These are phyloP conservation scores for Neonectria neomacrospora DNA, from an alignment of 2,329 filamentous ascomycete genomes.

Conservation along the genomic window DNA sequence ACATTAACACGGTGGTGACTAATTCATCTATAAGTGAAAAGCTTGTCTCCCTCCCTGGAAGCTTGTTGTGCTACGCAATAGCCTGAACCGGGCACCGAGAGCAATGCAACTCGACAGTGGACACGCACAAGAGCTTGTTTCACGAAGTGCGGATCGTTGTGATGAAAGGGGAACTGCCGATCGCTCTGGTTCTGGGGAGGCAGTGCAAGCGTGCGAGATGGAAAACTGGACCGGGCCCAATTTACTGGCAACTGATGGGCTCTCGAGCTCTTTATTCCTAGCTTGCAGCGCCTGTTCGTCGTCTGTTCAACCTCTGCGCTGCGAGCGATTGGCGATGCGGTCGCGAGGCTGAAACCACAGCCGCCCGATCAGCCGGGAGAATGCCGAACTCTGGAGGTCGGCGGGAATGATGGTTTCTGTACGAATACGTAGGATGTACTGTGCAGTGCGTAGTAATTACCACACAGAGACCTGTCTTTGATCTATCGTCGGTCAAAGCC, in stretches of 20 bases:
- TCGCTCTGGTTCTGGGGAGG: constrained; percentile 8
- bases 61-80: constrained; percentile 12
- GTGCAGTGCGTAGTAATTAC: background rate
- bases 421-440: background rate
- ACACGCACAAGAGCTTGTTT: constrained; percentile 17
- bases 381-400: background rate
- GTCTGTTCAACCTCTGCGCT: background rate
- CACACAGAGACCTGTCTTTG: constrained; percentile 1
- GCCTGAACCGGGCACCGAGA: constrained; percentile 5
- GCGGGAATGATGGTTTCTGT: background rate
- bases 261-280: constrained; percentile 24
- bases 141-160: constrained; percentile 24
- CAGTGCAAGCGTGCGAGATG: constrained; percentile 20
- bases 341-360: constrained; percentile 13
- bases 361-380: background rate
- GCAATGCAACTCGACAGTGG: constrained; percentile 10
- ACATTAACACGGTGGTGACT: background rate
- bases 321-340: constrained; percentile 5
- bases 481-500: background rate
- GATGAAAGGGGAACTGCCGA: constrained; percentile 8
- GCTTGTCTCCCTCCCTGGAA: constrained; percentile 6
- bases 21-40: background rate
- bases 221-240: constrained; percentile 18
- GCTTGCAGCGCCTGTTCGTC: background rate
- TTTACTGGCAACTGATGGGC: constrained; percentile 20